Conservation (phyloP, 306 rosid genomes). For the Quercus ilex region DNA sequence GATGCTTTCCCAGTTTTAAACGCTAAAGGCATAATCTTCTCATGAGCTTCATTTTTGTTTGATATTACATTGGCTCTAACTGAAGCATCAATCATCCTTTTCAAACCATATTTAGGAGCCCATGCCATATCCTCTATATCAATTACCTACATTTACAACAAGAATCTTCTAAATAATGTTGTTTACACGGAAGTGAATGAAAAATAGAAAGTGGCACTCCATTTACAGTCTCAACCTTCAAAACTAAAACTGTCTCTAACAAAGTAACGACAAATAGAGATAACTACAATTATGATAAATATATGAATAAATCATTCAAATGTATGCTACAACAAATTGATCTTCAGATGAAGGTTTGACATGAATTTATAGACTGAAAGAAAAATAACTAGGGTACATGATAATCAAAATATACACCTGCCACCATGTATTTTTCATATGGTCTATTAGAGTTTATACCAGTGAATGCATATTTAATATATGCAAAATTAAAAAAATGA, state of each 20-base stretch:
- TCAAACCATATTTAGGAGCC: slow-evolving; percentile 93
- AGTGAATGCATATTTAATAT: neutral
- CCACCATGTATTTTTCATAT: neutral
- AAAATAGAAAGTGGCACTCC: neutral
- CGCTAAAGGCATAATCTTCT: slow-evolving; percentile 78
- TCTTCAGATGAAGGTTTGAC: neutral
- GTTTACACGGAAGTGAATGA: neutral
- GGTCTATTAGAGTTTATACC: neutral
- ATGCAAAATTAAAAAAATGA: slow-evolving; percentile 3
- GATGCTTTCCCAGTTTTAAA: slow-evolving; percentile 87
- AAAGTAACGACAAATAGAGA: neutral
- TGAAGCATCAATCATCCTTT: slow-evolving; percentile 97
- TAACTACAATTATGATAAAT: slow-evolving; percentile 1
- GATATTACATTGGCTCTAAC: slow-evolving; percentile 58
- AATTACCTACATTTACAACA: slow-evolving; percentile 54
- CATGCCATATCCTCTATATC: slow-evolving; percentile 99
- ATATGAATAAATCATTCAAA: neutral
- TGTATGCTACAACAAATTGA: slow-evolving; percentile 8
- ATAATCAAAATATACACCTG: neutral
- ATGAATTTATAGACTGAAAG: neutral
- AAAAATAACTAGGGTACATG: neutral
- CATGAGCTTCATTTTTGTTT: slow-evolving; percentile 33
- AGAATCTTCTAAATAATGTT: slow-evolving; percentile 4
- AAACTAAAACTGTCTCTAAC: neutral
- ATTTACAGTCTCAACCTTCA: neutral